phyloP scores from a whole-genome alignment of 2,329 filamentous ascomycete genomes.

The Hymenoscyphus repandus region DNA sequence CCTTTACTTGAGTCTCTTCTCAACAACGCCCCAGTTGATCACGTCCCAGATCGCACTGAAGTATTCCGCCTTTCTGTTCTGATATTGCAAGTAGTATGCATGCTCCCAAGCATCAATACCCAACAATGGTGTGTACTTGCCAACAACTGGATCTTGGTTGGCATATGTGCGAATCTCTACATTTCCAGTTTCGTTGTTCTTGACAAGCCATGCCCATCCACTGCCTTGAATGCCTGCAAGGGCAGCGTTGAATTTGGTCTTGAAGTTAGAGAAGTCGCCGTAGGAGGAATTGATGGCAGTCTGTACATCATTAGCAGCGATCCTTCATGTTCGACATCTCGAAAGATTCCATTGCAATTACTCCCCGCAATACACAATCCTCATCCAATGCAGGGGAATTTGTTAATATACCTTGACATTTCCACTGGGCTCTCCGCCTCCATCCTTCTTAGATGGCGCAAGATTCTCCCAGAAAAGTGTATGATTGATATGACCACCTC shows the following conservation, averaged over 20 bases:
- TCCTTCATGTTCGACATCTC: background rate
- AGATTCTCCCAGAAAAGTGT: constrained; percentile 67
- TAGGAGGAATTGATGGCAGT: constrained; percentile 37
- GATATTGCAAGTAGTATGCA: constrained; percentile 91
- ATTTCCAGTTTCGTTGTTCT: constrained; percentile 47
- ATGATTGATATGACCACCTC: constrained; percentile 64
- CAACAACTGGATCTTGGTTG: constrained; percentile 87
- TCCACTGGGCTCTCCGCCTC: constrained; percentile 51
- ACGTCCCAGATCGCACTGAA: constrained; percentile 93
- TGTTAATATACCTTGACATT: constrained; percentile 35
- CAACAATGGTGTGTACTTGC: constrained; percentile 74
- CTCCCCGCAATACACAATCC: too few species aligned
- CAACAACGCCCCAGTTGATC: constrained; percentile 89
- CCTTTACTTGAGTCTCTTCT: constrained; percentile 58
- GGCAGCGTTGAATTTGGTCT: constrained; percentile 53
- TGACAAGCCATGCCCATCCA: constrained; percentile 54
- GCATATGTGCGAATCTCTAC: constrained; percentile 65
- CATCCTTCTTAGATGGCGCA: constrained; percentile 60
- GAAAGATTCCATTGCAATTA: too few species aligned
- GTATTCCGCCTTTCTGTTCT: constrained; percentile 97
- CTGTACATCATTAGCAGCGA: constrained; percentile 12
- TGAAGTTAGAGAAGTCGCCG: constrained; percentile 47
- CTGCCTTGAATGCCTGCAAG: constrained; percentile 56
- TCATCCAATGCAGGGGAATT: background rate
- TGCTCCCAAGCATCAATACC: constrained; percentile 97